These are phyloP conservation scores for Neurospora sp. DNA, from an alignment of 495 filamentous ascomycete genomes.

Conservation along the genomic window DNA sequence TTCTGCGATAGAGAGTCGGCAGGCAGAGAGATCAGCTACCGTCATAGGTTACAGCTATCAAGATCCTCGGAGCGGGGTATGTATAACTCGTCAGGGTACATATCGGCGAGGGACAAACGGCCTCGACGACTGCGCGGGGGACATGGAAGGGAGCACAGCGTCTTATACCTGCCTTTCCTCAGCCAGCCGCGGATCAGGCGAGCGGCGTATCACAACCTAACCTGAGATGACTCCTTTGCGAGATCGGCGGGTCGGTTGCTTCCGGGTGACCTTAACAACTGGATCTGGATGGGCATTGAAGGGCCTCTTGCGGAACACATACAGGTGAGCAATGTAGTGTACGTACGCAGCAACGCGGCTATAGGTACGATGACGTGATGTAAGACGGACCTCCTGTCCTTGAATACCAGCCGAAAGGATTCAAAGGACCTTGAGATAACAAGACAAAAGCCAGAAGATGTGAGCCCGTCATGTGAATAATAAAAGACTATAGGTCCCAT, in stretches of 20 bases:
- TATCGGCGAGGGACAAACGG: neutral
- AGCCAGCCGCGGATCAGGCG: neutral
- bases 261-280: neutral
- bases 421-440: neutral
- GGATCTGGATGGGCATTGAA: neutral
- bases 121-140: neutral
- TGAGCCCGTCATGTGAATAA: neutral
- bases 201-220: neutral
- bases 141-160: neutral
- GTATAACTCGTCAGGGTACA: neutral
- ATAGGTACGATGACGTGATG: neutral
- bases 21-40: neutral
- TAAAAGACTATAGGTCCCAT: neutral
- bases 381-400: neutral
- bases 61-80: neutral
- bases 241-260: neutral
- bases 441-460: neutral
- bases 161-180: neutral
- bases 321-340: neutral
- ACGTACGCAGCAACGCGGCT: neutral
- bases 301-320: neutral
- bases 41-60: neutral
- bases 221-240: neutral
- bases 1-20: neutral
- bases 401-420: neutral